phyloP scores from a whole-genome alignment of 805 yeast species.

The Kodamaea restingae region DNA sequence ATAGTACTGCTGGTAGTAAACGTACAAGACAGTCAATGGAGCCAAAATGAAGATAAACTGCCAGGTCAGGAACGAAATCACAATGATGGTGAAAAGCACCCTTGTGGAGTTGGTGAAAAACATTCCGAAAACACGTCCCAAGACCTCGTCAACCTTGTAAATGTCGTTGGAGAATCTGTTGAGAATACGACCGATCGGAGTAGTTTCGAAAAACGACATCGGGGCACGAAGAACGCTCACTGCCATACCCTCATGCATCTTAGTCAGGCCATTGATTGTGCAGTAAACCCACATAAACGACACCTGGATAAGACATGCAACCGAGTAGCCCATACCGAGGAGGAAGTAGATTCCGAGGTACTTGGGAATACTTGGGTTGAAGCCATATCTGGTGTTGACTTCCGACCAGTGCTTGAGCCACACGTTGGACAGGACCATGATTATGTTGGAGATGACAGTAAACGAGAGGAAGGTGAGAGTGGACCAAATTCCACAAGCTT shows the following conservation, averaged over 20 bases:
- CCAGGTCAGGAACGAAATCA: slow-evolving; percentile 87
- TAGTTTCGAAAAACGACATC: slow-evolving; percentile 92
- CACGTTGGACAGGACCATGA: slow-evolving; percentile 67
- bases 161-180: slow-evolving; percentile 91
- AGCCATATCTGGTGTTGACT: slow-evolving; percentile 62
- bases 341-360: slow-evolving; percentile 74
- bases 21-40: slow-evolving; percentile 65
- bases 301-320: slow-evolving; percentile 59
- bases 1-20: slow-evolving; percentile 73
- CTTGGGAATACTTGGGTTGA: slow-evolving; percentile 65
- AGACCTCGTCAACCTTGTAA: slow-evolving; percentile 77
- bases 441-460: slow-evolving; percentile 54
- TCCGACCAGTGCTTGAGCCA: slow-evolving; percentile 99
- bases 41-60: slow-evolving; percentile 66
- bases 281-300: slow-evolving; percentile 74
- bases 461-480: slow-evolving; percentile 56
- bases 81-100: slow-evolving; percentile 71
- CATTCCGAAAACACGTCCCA: slow-evolving; percentile 67
- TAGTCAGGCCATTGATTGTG: slow-evolving; percentile 76
- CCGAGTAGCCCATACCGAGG: slow-evolving; percentile 67
- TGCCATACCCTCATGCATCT: slow-evolving; percentile 74
- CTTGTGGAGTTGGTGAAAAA: slow-evolving; percentile 59
- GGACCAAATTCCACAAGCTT: slow-evolving; percentile 72
- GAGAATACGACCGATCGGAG: slow-evolving; percentile 89
- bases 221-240: slow-evolving; percentile 75